phyloP scores from a whole-genome alignment of 345 rosid species.

The Ceriops decandra region DNA sequence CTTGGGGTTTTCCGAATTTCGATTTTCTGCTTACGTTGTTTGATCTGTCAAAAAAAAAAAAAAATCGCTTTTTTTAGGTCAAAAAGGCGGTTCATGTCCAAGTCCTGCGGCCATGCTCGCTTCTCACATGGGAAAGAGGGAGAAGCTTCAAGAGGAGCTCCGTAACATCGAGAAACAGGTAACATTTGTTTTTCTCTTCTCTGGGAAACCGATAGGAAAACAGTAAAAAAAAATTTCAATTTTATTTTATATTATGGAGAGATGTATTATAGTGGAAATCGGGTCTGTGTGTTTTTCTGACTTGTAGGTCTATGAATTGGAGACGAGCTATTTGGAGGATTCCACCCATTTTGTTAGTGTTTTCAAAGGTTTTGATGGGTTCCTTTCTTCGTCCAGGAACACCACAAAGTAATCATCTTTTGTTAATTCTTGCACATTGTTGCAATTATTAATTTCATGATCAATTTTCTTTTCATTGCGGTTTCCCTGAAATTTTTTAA shows the following conservation, averaged over 20 bases:
- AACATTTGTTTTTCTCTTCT: neutral
- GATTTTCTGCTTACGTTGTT: neutral
- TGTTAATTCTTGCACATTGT: neutral
- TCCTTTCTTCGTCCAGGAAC: slow-evolving; percentile 44
- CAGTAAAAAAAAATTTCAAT: neutral
- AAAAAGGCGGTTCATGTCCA: slow-evolving; percentile 17
- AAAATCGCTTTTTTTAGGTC: slow-evolving; percentile 21
- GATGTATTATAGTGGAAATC: neutral
- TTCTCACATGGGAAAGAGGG: slow-evolving; percentile 24
- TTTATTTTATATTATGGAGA: neutral
- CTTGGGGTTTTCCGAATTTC: neutral
- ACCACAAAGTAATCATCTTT: slow-evolving; percentile 34
- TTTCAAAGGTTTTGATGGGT: slow-evolving; percentile 49
- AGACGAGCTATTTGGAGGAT: slow-evolving; percentile 45
- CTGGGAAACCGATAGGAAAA: neutral
- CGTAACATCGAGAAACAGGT: slow-evolving; percentile 28
- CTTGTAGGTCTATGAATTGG: slow-evolving; percentile 39
- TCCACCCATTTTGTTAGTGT: slow-evolving; percentile 35
- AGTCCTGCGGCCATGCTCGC: slow-evolving; percentile 41
- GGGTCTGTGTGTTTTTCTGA: neutral
- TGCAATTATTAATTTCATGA: neutral
- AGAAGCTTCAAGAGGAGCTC: slow-evolving; percentile 28
- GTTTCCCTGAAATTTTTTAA: no score
- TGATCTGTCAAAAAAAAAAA: neutral
- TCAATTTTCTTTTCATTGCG: neutral